Evolutionary conservation across 225 moss, liverwort and hornwort species (phyloP), one percentile per base, ranked within the genome.

Genomic region (Polytrichum commune): DNA sequence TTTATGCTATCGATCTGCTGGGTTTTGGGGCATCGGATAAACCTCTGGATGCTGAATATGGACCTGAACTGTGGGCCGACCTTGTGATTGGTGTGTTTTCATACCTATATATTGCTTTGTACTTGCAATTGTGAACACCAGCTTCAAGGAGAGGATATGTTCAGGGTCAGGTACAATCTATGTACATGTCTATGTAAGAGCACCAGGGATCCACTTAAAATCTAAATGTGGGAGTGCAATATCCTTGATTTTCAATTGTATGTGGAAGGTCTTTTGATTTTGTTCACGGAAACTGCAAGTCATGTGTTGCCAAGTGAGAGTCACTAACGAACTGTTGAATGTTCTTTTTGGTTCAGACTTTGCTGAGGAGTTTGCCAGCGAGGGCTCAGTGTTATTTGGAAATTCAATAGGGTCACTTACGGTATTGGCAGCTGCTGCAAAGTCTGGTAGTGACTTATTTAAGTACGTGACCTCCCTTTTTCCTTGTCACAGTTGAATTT

Each of bases 341-440:
- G 9, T 18, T 25, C 19, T 54, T 71, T 54, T 54, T 18, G 67
- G 10, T 61, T 46, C 83, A 98, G 98, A 95, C 86, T 98, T 98
- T 69, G 81, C 87, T 0, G 55, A 85, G 57, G 90, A 98, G 55
- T 95, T 95, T 72, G 74, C 92, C 35, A 78, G 72, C 23, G 93
- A 86, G 69, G 93, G 98, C 75, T 82, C 95, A 16, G 89, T 93
- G 18, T 82, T 98, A 27, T 89, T 98, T 65, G 98, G 98, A 6
- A 98, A 98, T 69, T 98, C 98, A 57, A 98, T 98, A 72, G 98
- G 98, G 7, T 98, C 98, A 19, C 88, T 98, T 33, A 91, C 95
- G 67, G 95, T 89, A 63, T 82, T 98, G 70, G 83, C 95, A 72
- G 93, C 95, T 65, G 95, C 95, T 73, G 87, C 91, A 1, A 81